These are phyloP conservation scores for Gynochthodes officinalis DNA, from an alignment of 257 asterid genomes.

Conservation along the genomic window DNA sequence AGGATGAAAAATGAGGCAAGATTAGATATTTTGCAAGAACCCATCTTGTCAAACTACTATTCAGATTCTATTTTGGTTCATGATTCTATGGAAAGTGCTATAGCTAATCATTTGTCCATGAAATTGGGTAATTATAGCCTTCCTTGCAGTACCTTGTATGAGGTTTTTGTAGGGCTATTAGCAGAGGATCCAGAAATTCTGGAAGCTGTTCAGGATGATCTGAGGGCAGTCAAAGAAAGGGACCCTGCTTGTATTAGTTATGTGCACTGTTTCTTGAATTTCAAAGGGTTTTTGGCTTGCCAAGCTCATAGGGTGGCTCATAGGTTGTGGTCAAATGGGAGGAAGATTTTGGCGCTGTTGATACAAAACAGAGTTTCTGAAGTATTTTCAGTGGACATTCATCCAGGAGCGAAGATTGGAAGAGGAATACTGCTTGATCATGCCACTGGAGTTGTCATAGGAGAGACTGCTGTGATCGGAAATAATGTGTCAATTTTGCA, in stretches of 20 bases:
- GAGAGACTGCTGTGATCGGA: constrained; percentile 89
- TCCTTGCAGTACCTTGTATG: constrained; percentile 46
- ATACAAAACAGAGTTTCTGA: constrained; percentile 78
- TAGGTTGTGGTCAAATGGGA: constrained; percentile 57
- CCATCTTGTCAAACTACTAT: constrained; percentile 61
- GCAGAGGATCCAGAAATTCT: constrained; percentile 52
- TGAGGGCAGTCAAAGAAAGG: constrained; percentile 71
- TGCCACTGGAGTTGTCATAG: constrained; percentile 82
- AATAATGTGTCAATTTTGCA: constrained; percentile 84
- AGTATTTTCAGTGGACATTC: constrained; percentile 81
- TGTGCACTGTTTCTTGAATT: constrained; percentile 76
- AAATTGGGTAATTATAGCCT: constrained; percentile 57
- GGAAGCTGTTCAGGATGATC: constrained; percentile 46
- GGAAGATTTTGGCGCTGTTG: constrained; percentile 59
- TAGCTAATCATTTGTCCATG: constrained; percentile 59
- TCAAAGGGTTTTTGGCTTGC: constrained; percentile 74
- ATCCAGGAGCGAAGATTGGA: constrained; percentile 85
- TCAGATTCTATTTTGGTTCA: constrained; percentile 50
- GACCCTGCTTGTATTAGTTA: constrained; percentile 92
- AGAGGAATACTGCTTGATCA: constrained; percentile 87
- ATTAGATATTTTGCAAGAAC: constrained; percentile 60
- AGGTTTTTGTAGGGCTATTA: constrained; percentile 48
- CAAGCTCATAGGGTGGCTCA: constrained; percentile 78
- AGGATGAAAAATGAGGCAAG: constrained; percentile 68
- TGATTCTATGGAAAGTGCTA: constrained; percentile 58